Conservation (phyloP, 768 basidiomycete species). For the Lanmaoa rubissima region DNA sequence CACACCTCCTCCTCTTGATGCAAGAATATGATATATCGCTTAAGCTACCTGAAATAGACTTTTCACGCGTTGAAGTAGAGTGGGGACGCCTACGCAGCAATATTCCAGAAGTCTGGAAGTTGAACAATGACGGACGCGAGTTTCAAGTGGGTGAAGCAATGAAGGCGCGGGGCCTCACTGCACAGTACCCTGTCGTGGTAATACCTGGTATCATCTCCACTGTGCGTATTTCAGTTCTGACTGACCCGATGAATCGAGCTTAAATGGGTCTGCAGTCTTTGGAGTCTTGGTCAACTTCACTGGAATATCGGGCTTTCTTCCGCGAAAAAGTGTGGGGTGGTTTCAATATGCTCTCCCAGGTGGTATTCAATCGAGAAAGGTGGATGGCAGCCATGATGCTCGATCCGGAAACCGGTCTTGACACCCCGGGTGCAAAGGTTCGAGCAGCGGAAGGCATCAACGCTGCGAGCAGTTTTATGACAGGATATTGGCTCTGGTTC, state of each 20-base stretch:
- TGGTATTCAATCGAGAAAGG: constrained; percentile 77
- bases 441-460: constrained; percentile 91
- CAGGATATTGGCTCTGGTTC: constrained; percentile 94
- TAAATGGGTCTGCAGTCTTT: constrained; percentile 50
- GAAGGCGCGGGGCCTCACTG: constrained; percentile 60
- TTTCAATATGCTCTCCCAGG: constrained; percentile 80
- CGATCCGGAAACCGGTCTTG: constrained; percentile 88
- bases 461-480: constrained; percentile 81
- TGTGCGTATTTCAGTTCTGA: constrained; percentile 38
- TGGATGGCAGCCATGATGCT: constrained; percentile 93
- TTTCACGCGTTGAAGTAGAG: constrained; percentile 67
- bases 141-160: constrained; percentile 74
- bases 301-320: constrained; percentile 85
- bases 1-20: constrained; percentile 62
- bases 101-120: constrained; percentile 81
- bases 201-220: constrained; percentile 91
- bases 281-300: constrained; percentile 91
- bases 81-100: constrained; percentile 65
- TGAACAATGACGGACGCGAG: constrained; percentile 76
- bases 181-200: constrained; percentile 78
- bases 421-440: constrained; percentile 81
- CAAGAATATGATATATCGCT: constrained; percentile 70
- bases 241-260: not conserved
- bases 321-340: constrained; percentile 85
- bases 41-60: constrained; percentile 60